phyloP scores from a whole-genome alignment of 768 basidiomycete species.

The Boletus subcaerulescens region DNA sequence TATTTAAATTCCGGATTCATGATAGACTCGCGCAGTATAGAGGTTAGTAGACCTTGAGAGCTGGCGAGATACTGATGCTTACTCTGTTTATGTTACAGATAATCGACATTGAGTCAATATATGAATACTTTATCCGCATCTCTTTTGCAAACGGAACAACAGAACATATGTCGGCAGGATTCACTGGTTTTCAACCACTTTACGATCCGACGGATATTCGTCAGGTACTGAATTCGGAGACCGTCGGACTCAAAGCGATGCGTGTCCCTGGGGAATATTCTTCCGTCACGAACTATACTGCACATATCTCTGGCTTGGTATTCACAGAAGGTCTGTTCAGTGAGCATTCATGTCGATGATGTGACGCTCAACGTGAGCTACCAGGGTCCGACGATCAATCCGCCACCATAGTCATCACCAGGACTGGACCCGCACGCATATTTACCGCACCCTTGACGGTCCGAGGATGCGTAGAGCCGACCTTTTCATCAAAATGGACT shows the following conservation, averaged over 20 bases:
- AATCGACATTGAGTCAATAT: conserved; percentile 6
- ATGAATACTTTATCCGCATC: conserved; percentile 18
- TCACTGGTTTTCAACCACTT: conserved; percentile 16
- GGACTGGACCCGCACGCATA: conserved; percentile 12
- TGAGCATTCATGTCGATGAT: neutral
- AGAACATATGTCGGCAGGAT: conserved; percentile 13
- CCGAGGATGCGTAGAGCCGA: neutral
- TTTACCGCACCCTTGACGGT: neutral
- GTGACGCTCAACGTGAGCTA: neutral
- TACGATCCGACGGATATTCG: neutral
- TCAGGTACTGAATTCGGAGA: neutral
- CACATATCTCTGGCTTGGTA: neutral
- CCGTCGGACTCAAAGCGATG: neutral
- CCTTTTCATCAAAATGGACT: conserved; percentile 6
- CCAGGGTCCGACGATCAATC: neutral
- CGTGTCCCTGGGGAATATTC: neutral
- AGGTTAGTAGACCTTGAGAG: neutral
- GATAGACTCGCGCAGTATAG: neutral
- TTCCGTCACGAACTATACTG: neutral
- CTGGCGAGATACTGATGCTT: neutral
- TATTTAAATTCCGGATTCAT: neutral
- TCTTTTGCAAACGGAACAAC: conserved; percentile 15
- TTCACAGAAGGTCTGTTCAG: neutral
- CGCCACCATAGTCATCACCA: conserved; percentile 1
- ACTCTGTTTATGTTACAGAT: neutral